A percentile compares a stretch with the other conserved stretches of the same genome.
phyloP scores from a whole-genome alignment of 352 stramenopile genomes.

The Poterioochromonas sp. region DNA sequence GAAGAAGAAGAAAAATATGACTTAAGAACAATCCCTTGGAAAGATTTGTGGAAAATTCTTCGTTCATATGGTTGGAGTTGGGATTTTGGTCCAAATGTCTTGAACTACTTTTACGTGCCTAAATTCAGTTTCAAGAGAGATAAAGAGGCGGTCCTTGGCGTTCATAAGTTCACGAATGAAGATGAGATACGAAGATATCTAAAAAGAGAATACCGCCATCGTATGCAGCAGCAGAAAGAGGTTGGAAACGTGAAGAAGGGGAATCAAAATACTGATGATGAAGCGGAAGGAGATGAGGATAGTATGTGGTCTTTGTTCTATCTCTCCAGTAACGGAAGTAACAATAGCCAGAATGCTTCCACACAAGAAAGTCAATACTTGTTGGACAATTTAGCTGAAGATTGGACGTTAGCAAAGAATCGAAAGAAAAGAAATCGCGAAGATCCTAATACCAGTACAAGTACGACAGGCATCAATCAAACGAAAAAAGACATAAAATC shows the following conservation, averaged over 20 bases:
- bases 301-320: too few relatives aligned
- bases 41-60: background rate
- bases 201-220: background rate
- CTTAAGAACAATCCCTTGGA: background rate
- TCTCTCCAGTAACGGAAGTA: too few relatives aligned
- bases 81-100: background rate
- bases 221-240: background rate
- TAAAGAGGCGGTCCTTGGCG: background rate
- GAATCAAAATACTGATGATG: background rate
- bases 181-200: background rate
- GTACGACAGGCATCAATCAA: too few relatives aligned
- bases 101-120: slow-evolving; percentile 9
- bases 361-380: too few relatives aligned
- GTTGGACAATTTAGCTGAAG: too few relatives aligned
- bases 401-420: too few relatives aligned
- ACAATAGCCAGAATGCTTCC: too few relatives aligned
- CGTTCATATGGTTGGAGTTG: background rate
- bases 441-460: too few relatives aligned
- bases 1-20: background rate
- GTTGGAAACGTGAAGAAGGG: background rate
- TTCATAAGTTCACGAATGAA: background rate
- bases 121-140: background rate
- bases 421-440: too few relatives aligned
- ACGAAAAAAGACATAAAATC: too few relatives aligned
- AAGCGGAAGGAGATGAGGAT: too few relatives aligned